A percentile compares a stretch with the other conserved stretches of the same genome.
Conservation (phyloP, 306 rosid genomes). For the Comarum palustre region DNA sequence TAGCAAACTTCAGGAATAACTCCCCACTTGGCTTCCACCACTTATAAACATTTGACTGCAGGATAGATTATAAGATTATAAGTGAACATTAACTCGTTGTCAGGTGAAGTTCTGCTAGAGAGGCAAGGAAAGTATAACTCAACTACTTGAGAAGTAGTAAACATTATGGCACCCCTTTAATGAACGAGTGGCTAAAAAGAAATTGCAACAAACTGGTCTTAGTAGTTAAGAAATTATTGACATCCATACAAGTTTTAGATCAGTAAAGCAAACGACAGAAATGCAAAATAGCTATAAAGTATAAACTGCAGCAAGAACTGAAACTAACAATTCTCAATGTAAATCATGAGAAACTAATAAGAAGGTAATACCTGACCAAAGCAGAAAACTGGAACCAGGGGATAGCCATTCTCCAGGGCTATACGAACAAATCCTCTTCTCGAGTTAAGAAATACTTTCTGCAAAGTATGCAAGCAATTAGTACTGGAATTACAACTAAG, state of each 20-base stretch:
- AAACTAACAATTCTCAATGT: background rate
- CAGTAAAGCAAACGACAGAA: background rate
- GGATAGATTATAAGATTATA: slow-evolving; percentile 13
- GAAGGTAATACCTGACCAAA: slow-evolving; percentile 72
- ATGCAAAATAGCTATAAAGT: background rate
- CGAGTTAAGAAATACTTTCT: slow-evolving; percentile 67
- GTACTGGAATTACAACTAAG: background rate
- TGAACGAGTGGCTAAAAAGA: slow-evolving; percentile 18
- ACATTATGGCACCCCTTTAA: background rate
- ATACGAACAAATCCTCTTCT: slow-evolving; percentile 88
- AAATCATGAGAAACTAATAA: background rate
- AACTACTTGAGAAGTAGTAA: background rate
- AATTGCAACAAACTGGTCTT: slow-evolving; percentile 18
- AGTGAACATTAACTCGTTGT: background rate
- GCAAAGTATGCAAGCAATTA: slow-evolving; percentile 5
- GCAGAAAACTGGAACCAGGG: slow-evolving; percentile 90
- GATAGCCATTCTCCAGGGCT: slow-evolving; percentile 75
- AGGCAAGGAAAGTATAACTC: slow-evolving; percentile 10
- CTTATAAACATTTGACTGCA: slow-evolving; percentile 64
- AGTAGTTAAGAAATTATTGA: background rate
- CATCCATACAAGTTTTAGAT: slow-evolving; percentile 2
- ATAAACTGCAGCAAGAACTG: background rate
- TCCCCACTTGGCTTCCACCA: slow-evolving; percentile 95
- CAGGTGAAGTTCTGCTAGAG: background rate
- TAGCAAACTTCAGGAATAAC: slow-evolving; percentile 50